Base-by-base conservation (phyloP, 2,329 filamentous ascomycete species). In the Gaeumannomyces tritici region DNA sequence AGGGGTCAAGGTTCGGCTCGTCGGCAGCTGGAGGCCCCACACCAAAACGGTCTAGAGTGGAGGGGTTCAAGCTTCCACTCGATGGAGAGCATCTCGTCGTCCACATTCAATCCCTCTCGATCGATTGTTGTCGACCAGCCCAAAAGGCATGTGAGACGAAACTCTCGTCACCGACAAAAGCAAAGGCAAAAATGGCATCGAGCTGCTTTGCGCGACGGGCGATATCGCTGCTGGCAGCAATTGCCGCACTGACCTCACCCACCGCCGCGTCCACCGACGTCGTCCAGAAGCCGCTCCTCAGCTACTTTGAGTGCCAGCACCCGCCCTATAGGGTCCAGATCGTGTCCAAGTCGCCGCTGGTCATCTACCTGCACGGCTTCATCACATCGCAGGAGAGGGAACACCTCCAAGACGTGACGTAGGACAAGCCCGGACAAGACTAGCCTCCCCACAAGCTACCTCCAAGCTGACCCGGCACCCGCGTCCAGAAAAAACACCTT, bases 341-440 rank as follows among this genome's bases (percentile, higher is more conserved):
- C 27, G 69, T 80, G 11, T 81, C 79, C 28, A 75, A 76, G 54
- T 79, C 79, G 4, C 80, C 80, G 9, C 69, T 82, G 3, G 77
- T 82, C 2, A 75, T 82, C 42, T 82, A 82, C 67, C 72, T 82
- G 27, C 73, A 74, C 65, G 72, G 77, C 66, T 82, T 82, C 63
- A 61, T 82, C 31, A 79, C 76, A 0, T 61, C 68, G 6, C 66
- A 70, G 1, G 80, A 82, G 67, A 71, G 75, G 0, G 64, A 67
- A 15, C 75, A 81, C 65, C 69, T 82, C 8, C 72, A 75, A 33
- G 69, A 73, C 1, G 69, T 78, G n/a, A 78, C 76, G 77, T 79
- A 65, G 31, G 71, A 27, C 21, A 6, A 54, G 27, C 3, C 18
- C n/a, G 31, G 71, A 27, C 21, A 6, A 54, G 27, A 1, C 18